Evolutionary conservation across 208 protist species (phyloP), one percentile per base, ranked within the genome.

Genomic region (Crithidia acanthocephali): DNA sequence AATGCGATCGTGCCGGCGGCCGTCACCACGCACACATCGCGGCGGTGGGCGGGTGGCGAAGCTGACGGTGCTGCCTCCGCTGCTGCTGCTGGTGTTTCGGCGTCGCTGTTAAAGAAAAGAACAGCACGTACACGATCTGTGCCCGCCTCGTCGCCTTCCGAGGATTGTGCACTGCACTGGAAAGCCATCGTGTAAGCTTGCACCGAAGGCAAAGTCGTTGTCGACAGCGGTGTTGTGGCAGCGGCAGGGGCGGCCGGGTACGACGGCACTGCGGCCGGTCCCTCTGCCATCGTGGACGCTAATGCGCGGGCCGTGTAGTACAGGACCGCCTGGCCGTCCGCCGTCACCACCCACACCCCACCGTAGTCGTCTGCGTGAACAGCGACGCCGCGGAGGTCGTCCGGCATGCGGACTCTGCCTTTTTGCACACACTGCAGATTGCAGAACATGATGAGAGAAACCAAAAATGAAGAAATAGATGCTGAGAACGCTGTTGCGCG

Each of bases 331-430:
- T 60, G 63, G 20, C 33, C 56, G 28, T 70, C 71, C 0, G n/a
- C 71, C 4, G 63, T 35, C 0, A 37, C 42, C 30, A 65, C 63
- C 71, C 71, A 76, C 9, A 60, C 56, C 7, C 71, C 71, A 25
- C 71, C 71, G 51, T 51, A 76, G 71, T 76, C 61, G 47, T 76
- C 71, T 2, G 63, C 44, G 40, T 60, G 50, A 27, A 76, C 56
- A n/a, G 63, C 45, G 20, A 35, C 23, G 4, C 56, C 71, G 7
- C 56, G 13, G 47, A 6, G 23, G 23, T 33, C 47, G 2, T 2
- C 33, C 25, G 71, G 63, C 44, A 64, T 22, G 2, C 27, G 56
- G 28, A 76, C 62, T 2, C 63, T 30, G 0, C 55, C 71, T 30
- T 70, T 69, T 33, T 76, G 71, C 0, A 60, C 27, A 35, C 71